Conservation (phyloP, 768 basidiomycete genomes). For the Xerocomellus amylosporus region DNA sequence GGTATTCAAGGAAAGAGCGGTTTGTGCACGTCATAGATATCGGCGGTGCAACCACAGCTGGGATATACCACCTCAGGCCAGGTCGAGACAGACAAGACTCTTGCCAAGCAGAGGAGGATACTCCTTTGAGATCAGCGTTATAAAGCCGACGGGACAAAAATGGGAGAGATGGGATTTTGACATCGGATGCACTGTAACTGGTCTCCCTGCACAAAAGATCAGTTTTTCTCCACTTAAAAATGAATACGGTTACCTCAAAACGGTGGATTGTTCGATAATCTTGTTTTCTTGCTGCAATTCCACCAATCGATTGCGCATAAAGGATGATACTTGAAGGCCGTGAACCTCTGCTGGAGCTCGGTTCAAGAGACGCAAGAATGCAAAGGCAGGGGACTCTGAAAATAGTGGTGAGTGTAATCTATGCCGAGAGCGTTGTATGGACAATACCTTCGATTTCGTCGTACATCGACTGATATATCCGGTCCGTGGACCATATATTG, state of each 20-base stretch:
- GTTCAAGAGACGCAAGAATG: conserved; percentile 73
- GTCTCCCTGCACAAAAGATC: conserved; percentile 21
- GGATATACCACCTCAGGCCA: conserved; percentile 80
- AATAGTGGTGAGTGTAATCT: conserved; percentile 12
- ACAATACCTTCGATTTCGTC: conserved; percentile 53
- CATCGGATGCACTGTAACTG: conserved; percentile 16
- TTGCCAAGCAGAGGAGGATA: conserved; percentile 61
- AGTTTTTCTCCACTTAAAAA: not conserved
- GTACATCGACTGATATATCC: conserved; percentile 68
- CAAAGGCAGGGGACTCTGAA: conserved; percentile 56
- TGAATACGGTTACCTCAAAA: conserved; percentile 41
- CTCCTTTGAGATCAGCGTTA: conserved; percentile 51
- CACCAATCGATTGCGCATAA: conserved; percentile 54
- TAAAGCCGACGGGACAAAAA: conserved; percentile 34
- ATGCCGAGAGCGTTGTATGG: not conserved
- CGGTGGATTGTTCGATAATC: conserved; percentile 40
- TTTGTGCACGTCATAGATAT: conserved; percentile 70
- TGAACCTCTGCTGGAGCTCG: conserved; percentile 65
- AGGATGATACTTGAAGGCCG: conserved; percentile 53
- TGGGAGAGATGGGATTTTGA: conserved; percentile 16
- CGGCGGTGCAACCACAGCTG: conserved; percentile 82
- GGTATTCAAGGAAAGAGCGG: conserved; percentile 74
- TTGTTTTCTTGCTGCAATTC: conserved; percentile 45
- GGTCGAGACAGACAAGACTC: conserved; percentile 80
- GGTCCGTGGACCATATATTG: conserved; percentile 88